A percentile compares a stretch with the other conserved stretches of the same genome.
Conservation (phyloP, 495 filamentous ascomycete genomes). For the Geoglossum glabrum region DNA sequence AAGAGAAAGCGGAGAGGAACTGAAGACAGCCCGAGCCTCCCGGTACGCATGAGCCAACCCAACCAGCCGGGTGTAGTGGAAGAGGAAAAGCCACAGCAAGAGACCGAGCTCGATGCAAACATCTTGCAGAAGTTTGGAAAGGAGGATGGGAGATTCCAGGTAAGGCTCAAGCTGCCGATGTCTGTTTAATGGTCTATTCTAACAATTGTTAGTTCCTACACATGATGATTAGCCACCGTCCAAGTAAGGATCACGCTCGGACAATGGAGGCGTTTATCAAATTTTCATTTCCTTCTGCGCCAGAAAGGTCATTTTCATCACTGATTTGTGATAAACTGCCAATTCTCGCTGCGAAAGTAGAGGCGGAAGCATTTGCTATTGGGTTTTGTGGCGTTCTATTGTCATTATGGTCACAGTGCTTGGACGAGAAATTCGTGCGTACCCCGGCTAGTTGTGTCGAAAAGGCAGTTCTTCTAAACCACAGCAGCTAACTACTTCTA, state of each 20-base stretch:
- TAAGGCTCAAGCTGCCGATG: not conserved
- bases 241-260: conserved; percentile 24
- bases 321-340: conserved; percentile 34
- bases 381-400: conserved; percentile 33
- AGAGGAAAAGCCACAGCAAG: conserved; percentile 6
- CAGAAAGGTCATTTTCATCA: conserved; percentile 31
- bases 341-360: conserved; percentile 12
- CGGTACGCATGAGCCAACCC: conserved; percentile 29
- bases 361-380: conserved; percentile 26
- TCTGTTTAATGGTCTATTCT: not conserved
- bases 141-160: conserved; percentile 20
- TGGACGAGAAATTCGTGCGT: conserved; percentile 35
- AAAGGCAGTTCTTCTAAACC: not conserved
- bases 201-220: conserved; percentile 27
- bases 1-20: conserved; percentile 42
- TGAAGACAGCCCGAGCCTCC: conserved; percentile 31
- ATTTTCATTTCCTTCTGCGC: conserved; percentile 33
- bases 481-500: not conserved
- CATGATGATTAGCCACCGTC: conserved; percentile 35
- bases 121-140: conserved; percentile 14
- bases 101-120: conserved; percentile 11
- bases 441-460: not conserved
- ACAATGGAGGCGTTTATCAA: conserved; percentile 33
- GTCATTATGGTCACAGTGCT: conserved; percentile 38
- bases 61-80: conserved; percentile 7